These are phyloP conservation scores for Phlyctochytrium arcticum DNA, from an alignment of 192 early-diverging fungal genomes.

Conservation along the genomic window DNA sequence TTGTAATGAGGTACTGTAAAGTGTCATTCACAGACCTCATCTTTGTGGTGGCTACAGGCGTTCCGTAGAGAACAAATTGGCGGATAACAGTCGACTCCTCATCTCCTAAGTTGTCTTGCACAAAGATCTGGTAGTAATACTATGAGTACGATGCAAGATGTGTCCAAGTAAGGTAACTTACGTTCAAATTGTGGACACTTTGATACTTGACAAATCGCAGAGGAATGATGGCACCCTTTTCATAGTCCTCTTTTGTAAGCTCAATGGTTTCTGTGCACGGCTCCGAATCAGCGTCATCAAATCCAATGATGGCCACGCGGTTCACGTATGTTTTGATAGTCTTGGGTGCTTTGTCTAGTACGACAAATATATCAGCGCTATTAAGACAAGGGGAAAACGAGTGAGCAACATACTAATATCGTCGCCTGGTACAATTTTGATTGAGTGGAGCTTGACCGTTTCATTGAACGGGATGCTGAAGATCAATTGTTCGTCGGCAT, in stretches of 20 bases:
- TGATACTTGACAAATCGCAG: constrained; percentile 95
- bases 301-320: constrained; percentile 65
- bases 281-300: constrained; percentile 82
- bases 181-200: constrained; percentile 72
- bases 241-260: constrained; percentile 61
- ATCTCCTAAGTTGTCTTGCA: constrained; percentile 81
- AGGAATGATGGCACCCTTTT: constrained; percentile 59
- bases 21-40: constrained; percentile 23
- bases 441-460: constrained; percentile 67
- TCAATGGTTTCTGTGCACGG: constrained; percentile 72
- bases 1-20: background rate
- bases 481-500: constrained; percentile 94
- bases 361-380: too few species aligned
- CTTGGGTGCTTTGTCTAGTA: constrained; percentile 72
- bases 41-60: constrained; percentile 55
- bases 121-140: constrained; percentile 63
- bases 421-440: constrained; percentile 53
- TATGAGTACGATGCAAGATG: too few species aligned
- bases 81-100: constrained; percentile 78
- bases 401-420: too few species aligned
- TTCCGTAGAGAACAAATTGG: constrained; percentile 78
- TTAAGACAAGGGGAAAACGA: too few species aligned
- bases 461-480: constrained; percentile 85
- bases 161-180: constrained; percentile 21
- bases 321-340: constrained; percentile 87